Conservation (phyloP, 495 filamentous ascomycete species). For the Penicillium samsonianum region DNA sequence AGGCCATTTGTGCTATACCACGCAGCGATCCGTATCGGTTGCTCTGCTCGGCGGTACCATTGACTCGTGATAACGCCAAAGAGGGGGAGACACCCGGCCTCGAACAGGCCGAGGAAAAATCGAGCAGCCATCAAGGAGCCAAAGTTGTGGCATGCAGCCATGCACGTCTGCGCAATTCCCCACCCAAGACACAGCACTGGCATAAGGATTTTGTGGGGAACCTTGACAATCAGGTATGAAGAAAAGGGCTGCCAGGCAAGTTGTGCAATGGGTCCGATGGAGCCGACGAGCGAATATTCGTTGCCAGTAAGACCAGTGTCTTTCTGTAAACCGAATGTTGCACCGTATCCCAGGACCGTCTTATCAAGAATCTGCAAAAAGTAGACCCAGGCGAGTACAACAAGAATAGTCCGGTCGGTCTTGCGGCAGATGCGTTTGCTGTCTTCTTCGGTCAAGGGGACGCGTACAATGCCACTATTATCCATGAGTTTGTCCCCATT, state of each 20-base stretch:
- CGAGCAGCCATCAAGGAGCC: constrained; percentile 45
- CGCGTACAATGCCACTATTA: constrained; percentile 19
- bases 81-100: constrained; percentile 60
- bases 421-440: constrained; percentile 59
- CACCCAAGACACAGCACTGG: constrained; percentile 56
- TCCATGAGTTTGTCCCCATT: constrained; percentile 12
- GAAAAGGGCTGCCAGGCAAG: constrained; percentile 68
- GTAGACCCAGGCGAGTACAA: constrained; percentile 64
- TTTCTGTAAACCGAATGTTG: constrained; percentile 60
- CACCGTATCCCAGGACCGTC: constrained; percentile 61
- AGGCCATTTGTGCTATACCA: constrained; percentile 54
- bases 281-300: constrained; percentile 63
- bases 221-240: constrained; percentile 63
- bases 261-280: constrained; percentile 64
- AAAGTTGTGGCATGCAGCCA: constrained; percentile 50
- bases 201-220: constrained; percentile 66
- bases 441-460: constrained; percentile 53
- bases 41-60: constrained; percentile 53
- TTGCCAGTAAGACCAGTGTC: constrained; percentile 57
- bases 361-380: constrained; percentile 69
- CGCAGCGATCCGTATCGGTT: constrained; percentile 50
- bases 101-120: constrained; percentile 51
- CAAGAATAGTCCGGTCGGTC: constrained; percentile 59
- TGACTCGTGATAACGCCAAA: constrained; percentile 55
- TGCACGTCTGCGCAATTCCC: constrained; percentile 49